These are phyloP conservation scores for Aspergillus wentii DNA, from an alignment of 495 filamentous ascomycete species.

Conservation along the genomic window DNA sequence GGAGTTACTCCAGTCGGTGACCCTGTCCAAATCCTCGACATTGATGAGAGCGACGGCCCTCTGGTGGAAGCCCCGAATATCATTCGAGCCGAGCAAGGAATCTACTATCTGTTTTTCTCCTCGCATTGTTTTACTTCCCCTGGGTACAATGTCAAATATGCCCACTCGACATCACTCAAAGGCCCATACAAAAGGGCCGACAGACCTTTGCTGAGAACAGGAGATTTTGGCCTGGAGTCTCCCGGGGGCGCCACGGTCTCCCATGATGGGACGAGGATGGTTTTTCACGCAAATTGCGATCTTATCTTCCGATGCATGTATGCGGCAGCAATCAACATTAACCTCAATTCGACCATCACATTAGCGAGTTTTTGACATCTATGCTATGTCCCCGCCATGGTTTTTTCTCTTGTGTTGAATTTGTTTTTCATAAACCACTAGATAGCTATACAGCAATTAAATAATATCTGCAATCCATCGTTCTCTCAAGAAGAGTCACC, in stretches of 20 bases:
- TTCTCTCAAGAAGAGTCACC: too few species aligned
- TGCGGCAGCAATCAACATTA: constrained; percentile 22
- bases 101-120: constrained; percentile 57
- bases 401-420: too few species aligned
- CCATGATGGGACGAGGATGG: constrained; percentile 37
- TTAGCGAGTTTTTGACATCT: constrained; percentile 6
- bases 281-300: constrained; percentile 49
- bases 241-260: constrained; percentile 49
- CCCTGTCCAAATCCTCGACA: constrained; percentile 46
- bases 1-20: constrained; percentile 46
- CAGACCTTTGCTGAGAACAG: constrained; percentile 33
- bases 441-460: too few species aligned
- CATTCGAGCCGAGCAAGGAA: constrained; percentile 36
- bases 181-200: constrained; percentile 39
- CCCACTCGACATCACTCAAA: constrained; percentile 36
- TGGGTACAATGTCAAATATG: constrained; percentile 53
- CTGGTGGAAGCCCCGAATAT: constrained; percentile 56
- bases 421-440: too few species aligned
- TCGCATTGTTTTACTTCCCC: constrained; percentile 49
- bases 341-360: constrained; percentile 1
- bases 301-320: constrained; percentile 30
- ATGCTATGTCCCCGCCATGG: too few species aligned
- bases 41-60: constrained; percentile 49
- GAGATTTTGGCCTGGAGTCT: constrained; percentile 35
- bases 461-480: too few species aligned